These are phyloP conservation scores for Trichoderma afroharzianum DNA, from an alignment of 2,329 filamentous ascomycete species.

Conservation along the genomic window DNA sequence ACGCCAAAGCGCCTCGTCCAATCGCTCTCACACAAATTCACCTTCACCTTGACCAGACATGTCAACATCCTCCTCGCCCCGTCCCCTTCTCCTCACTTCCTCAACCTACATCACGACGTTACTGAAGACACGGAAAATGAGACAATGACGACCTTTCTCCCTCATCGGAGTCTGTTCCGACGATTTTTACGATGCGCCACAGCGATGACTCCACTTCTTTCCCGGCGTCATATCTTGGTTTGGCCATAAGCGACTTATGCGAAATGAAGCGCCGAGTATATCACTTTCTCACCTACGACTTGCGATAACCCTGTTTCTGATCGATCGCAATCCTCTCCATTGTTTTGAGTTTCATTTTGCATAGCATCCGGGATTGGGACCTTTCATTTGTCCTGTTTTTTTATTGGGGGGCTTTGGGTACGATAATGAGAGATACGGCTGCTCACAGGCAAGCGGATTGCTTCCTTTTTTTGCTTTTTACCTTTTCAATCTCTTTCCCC, in stretches of 20 bases:
- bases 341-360: constrained; percentile 21
- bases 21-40: constrained; percentile 18
- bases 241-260: constrained; percentile 7
- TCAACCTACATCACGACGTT: constrained; percentile 24
- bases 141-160: constrained; percentile 22
- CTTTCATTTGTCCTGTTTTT: constrained; percentile 20
- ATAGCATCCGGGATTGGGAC: constrained; percentile 25
- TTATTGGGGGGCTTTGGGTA: constrained; percentile 17
- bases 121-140: constrained; percentile 30
- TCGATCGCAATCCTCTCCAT: constrained; percentile 5
- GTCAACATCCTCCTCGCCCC: background rate
- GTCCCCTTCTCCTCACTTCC: constrained; percentile 15
- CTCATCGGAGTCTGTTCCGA: background rate
- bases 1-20: constrained; percentile 38
- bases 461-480: constrained; percentile 24
- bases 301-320: constrained; percentile 3
- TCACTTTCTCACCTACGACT: constrained; percentile 13
- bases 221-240: background rate
- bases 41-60: background rate
- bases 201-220: background rate
- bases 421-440: constrained; percentile 10
- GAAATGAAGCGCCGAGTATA: constrained; percentile 5
- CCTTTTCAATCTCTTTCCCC: constrained; percentile 18
- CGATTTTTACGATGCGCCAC: constrained; percentile 14
- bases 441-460: background rate